Conservation (phyloP, 192 early-diverging fungal species). For the Rhizophagus sp. region DNA sequence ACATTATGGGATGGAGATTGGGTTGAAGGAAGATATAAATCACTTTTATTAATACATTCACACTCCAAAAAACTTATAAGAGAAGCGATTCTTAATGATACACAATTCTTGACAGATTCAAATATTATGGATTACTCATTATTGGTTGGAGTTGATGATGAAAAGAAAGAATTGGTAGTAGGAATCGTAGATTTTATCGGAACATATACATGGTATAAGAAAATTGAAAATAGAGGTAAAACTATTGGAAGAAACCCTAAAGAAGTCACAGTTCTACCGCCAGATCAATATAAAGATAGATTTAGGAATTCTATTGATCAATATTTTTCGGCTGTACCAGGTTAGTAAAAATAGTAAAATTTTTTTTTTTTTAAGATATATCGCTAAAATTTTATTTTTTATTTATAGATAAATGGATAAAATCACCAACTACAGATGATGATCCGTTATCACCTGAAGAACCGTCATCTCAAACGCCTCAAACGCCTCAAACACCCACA, state of each 20-base stretch:
- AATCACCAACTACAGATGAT: neutral
- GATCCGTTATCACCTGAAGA: neutral
- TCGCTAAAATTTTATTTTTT: neutral
- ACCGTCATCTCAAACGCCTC: neutral
- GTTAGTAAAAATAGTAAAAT: slow-evolving; percentile 37
- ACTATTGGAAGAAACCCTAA: slow-evolving; percentile 67
- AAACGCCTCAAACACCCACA: neutral
- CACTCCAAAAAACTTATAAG: slow-evolving; percentile 83
- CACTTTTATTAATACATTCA: slow-evolving; percentile 73
- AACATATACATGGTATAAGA: slow-evolving; percentile 97
- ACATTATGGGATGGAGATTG: slow-evolving; percentile 74
- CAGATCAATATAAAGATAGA: slow-evolving; percentile 88
- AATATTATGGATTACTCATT: slow-evolving; percentile 99
- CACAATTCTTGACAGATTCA: slow-evolving; percentile 83
- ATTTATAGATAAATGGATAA: slow-evolving; percentile 9
- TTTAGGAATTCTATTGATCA: slow-evolving; percentile 88
- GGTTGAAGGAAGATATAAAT: slow-evolving; percentile 59
- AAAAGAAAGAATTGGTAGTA: slow-evolving; percentile 81
- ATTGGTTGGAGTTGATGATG: slow-evolving; percentile 89
- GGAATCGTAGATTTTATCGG: slow-evolving; percentile 91
- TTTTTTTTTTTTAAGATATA: neutral
- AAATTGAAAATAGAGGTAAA: slow-evolving; percentile 80
- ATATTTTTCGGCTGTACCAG: slow-evolving; percentile 86
- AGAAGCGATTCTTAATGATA: slow-evolving; percentile 86
- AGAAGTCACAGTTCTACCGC: slow-evolving; percentile 92